Base-by-base conservation (phyloP, 768 basidiomycete genomes). In the Xerocomellus dryophilus region DNA sequence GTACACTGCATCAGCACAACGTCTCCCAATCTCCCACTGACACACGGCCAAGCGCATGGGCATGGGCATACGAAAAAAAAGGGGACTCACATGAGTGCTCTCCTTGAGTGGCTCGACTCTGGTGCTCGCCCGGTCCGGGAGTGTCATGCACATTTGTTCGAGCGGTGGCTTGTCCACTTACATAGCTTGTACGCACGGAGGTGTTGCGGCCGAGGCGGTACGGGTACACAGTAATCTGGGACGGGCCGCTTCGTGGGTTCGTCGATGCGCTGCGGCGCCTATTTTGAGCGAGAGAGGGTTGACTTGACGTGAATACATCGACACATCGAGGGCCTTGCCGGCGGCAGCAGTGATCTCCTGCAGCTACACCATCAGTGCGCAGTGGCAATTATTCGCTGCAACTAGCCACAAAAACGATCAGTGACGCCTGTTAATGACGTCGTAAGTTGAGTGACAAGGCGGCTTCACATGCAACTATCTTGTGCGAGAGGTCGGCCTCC, bases 351-450 rank as follows among this genome's bases (percentile, higher is more conserved):
- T 75, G 4, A 74, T 70, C 4, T 51, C 59, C 21, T 68, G 43
- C n/a, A 81, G 47, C 36, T 78, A 76, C 18, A 80, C 74, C 62
- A 73, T 69, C 14, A 81, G 63, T 5, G 74, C 76, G 40, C 73
- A 76, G 53, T 81, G 73, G 40, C 74, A 77, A 52, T 81, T 80
- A 55, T 81, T 81, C 0, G 80, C 79, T 2, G 80, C 80, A 54
- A 81, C 79, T 80, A 40, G 4, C 9, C 34, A 27, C 17, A 23
- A 38, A 43, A 34, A 9, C 4, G 23, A 41, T 32, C 29, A 36
- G 48, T 27, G 9, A 47, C 14, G 10, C 0, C 20, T 23, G 43
- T 42, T 38, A 20, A 45, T 41, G 50, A 18, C 14, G n/a, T 21
- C 7, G 35, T 39, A 29, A 35, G 34, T 10, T 8, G 2, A n/a